Base-by-base conservation (phyloP, 2,329 filamentous ascomycete genomes). In the Colletotrichum sidae region DNA sequence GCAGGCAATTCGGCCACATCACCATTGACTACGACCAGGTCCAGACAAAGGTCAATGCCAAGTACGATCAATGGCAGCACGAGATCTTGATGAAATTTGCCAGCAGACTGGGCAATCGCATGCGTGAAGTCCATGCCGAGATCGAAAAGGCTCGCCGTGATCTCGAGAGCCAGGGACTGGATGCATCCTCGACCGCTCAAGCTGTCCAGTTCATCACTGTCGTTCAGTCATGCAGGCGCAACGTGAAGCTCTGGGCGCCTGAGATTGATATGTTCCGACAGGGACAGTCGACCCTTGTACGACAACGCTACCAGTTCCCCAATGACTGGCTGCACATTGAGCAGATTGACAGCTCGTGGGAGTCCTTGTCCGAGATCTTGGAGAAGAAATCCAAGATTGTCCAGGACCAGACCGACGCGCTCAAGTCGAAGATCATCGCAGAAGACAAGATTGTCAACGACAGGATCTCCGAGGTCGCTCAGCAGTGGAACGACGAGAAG, bases 61-160 rank as follows among this genome's bases (percentile, higher is more conserved):
- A 98, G 77, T 99, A 99, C 75, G 96, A 99, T 75, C 95, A 98
- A 77, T 99, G 96, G 96, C 96, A 99, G 77, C 93, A 97, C 72
- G 96, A 99, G 70, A 97, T 99, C 60, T 84, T 98, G 42, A 88
- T 92, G 71, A 97, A 97, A 76, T 99, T 99, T 78, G 96, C 94
- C 42, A 86, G 87, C 61, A 93, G 96, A 60, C 90, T 99, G 50
- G 93, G 94, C 51, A 92, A 88, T 68, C 92, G 94, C 54, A 96
- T 98, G 89, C 88, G 93, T 53, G 96, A 99, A 73, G 91, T 97
- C 4, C 94, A 96, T 72, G 90, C 92, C 11, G 95, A 98, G 68
- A 92, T 99, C 66, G 92, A 97, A 72, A 94, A 94, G 78, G 93
- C 95, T 9, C 89, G 95, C 33, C 91, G 92, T 70, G 93, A 97